phyloP scores from a whole-genome alignment of 495 filamentous ascomycete genomes.

The Lindgomyces ingoldianus region DNA sequence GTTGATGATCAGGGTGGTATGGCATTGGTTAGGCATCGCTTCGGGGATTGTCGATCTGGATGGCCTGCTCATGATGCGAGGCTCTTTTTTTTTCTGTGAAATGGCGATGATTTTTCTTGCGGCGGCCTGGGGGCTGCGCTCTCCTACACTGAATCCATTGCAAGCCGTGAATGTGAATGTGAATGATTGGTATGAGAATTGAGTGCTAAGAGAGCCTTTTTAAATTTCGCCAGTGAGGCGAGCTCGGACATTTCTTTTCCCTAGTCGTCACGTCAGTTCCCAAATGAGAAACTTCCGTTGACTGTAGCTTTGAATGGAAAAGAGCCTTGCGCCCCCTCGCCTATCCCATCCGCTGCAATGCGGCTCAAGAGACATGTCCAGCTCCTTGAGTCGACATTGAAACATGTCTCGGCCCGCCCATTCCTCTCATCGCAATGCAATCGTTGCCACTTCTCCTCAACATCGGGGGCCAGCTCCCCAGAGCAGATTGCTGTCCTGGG shows the following conservation, averaged over 20 bases:
- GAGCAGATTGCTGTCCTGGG: slow-evolving; percentile 72
- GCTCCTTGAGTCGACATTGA: slow-evolving; percentile 35
- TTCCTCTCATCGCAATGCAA: slow-evolving; percentile 22
- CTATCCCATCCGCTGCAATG: slow-evolving; percentile 32
- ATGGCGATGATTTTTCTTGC: neutral
- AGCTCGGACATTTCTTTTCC: slow-evolving; percentile 10
- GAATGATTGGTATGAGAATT: too few relatives aligned
- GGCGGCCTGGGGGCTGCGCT: slow-evolving; percentile 14
- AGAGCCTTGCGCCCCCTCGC: neutral
- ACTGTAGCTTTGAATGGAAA: neutral
- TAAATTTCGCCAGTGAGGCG: neutral
- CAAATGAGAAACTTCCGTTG: neutral
- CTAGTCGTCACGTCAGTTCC: too few relatives aligned
- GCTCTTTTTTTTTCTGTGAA: slow-evolving; percentile 11
- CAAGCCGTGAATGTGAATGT: too few relatives aligned
- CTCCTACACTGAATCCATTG: too few relatives aligned
- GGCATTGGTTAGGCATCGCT: slow-evolving; percentile 7
- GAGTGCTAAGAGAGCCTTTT: too few relatives aligned
- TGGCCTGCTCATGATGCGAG: neutral
- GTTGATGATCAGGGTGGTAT: slow-evolving; percentile 7
- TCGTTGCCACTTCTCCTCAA: slow-evolving; percentile 15
- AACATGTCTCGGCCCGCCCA: slow-evolving; percentile 8
- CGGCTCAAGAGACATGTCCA: slow-evolving; percentile 32
- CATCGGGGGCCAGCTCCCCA: slow-evolving; percentile 9
- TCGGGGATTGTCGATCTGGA: neutral